Evolutionary conservation across 768 basidiomycete genomes (phyloP).

Genomic region (Butyriboletus loyo): DNA sequence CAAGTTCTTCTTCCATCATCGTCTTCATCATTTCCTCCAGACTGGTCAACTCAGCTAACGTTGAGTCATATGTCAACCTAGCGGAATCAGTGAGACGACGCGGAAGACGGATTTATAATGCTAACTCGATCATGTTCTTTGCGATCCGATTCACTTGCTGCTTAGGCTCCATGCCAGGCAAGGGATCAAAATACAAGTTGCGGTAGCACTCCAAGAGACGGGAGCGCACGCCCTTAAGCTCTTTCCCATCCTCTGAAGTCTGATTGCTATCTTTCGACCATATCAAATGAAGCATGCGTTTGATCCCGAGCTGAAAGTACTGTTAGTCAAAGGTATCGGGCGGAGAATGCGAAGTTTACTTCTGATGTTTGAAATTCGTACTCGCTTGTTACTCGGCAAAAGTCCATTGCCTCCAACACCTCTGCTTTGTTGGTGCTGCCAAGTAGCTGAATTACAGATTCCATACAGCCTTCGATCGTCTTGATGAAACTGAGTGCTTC

Average conservation of each 20-base stretch:
- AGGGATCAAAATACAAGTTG: conserved; percentile 81
- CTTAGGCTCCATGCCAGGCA: conserved; percentile 72
- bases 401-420: conserved; percentile 83
- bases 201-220: conserved; percentile 87
- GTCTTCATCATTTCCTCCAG: conserved; percentile 95
- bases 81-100: not conserved
- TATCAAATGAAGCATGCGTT: conserved; percentile 94
- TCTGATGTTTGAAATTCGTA: conserved; percentile 80
- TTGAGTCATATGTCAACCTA: conserved; percentile 89
- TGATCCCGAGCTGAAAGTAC: conserved; percentile 68
- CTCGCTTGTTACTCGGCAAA: conserved; percentile 78
- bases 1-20: conserved; percentile 87
- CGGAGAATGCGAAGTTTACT: conserved; percentile 36
- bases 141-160: conserved; percentile 89
- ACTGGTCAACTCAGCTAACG: conserved; percentile 91
- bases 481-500: conserved; percentile 86
- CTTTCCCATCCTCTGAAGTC: conserved; percentile 72
- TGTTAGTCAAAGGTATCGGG: conserved; percentile 1
- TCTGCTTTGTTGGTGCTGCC: conserved; percentile 85
- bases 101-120: not conserved
- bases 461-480: conserved; percentile 64
- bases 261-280: conserved; percentile 92
- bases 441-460: conserved; percentile 69
- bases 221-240: conserved; percentile 85
- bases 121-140: conserved; percentile 96